Conservation (phyloP, 805 yeast genomes). For the Geotrichum ghanense region DNA sequence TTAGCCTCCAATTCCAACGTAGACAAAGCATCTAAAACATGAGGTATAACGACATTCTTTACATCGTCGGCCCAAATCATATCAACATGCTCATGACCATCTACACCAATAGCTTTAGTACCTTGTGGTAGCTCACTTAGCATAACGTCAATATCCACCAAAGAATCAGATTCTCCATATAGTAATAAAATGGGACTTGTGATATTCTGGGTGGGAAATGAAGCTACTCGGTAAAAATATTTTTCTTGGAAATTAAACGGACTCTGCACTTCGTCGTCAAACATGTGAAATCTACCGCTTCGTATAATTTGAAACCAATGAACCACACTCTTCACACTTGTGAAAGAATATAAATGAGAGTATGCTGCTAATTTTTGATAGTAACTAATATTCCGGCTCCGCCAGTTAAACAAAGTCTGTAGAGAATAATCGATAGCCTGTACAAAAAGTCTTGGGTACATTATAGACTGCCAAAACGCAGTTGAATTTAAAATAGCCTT, state of each 20-base stretch:
- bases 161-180: constrained; percentile 71
- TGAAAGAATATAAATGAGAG: constrained; percentile 80
- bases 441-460: constrained; percentile 67
- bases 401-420: constrained; percentile 69
- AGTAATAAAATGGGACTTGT: constrained; percentile 63
- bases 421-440: constrained; percentile 62
- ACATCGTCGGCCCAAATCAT: constrained; percentile 78
- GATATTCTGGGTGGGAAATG: constrained; percentile 57
- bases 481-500: constrained; percentile 68
- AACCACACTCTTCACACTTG: constrained; percentile 86
- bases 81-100: constrained; percentile 79
- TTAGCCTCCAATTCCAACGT: too few relatives aligned
- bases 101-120: constrained; percentile 40
- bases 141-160: constrained; percentile 79
- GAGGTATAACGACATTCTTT: constrained; percentile 20
- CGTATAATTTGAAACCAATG: constrained; percentile 92
- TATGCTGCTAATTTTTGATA: constrained; percentile 72
- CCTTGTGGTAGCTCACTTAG: constrained; percentile 48
- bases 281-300: constrained; percentile 75
- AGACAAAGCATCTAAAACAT: constrained; percentile 13
- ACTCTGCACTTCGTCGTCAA: constrained; percentile 42
- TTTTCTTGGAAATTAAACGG: constrained; percentile 19
- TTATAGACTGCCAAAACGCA: constrained; percentile 60
- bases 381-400: constrained; percentile 52
- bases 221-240: constrained; percentile 38